A percentile compares a stretch with the other conserved stretches of the same genome.
These are phyloP conservation scores for Boletus eberwhitei DNA, from an alignment of 768 basidiomycete species.

Conservation along the genomic window DNA sequence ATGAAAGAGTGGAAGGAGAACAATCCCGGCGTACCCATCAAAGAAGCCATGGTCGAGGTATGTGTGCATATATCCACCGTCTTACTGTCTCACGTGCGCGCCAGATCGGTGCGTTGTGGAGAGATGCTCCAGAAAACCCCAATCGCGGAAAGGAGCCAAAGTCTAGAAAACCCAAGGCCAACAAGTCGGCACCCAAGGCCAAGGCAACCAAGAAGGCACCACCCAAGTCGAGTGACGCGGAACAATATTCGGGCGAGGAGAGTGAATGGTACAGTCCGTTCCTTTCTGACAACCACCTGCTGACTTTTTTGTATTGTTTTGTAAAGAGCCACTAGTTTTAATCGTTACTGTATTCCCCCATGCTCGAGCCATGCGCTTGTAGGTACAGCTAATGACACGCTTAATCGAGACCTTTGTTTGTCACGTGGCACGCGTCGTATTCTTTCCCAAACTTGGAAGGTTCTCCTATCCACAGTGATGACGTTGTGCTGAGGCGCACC, in stretches of 20 bases:
- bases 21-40: conserved; percentile 44
- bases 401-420: not conserved
- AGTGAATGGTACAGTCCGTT: conserved; percentile 15
- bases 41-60: conserved; percentile 53
- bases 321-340: conserved; percentile 4
- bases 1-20: conserved; percentile 57
- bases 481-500: not conserved
- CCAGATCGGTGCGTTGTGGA: conserved; percentile 58
- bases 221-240: conserved; percentile 21
- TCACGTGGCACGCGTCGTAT: conserved; percentile 20
- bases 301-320: not conserved
- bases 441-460: not conserved
- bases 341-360: conserved; percentile 12
- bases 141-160: conserved; percentile 55
- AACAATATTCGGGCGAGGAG: conserved; percentile 22
- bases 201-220: conserved; percentile 14
- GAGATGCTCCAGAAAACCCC: conserved; percentile 59
- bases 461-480: conserved; percentile 19
- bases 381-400: not conserved
- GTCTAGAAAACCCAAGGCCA: conserved; percentile 43
- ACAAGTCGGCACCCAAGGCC: conserved; percentile 6
- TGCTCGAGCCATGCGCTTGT: conserved; percentile 1
- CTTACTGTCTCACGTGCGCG: conserved; percentile 2
- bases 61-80: conserved; percentile 9
- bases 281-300: not conserved